Evolutionary conservation across 768 basidiomycete species (phyloP), one percentile per base, ranked within the genome.

Genomic region (Pisolithus tinctorius): DNA sequence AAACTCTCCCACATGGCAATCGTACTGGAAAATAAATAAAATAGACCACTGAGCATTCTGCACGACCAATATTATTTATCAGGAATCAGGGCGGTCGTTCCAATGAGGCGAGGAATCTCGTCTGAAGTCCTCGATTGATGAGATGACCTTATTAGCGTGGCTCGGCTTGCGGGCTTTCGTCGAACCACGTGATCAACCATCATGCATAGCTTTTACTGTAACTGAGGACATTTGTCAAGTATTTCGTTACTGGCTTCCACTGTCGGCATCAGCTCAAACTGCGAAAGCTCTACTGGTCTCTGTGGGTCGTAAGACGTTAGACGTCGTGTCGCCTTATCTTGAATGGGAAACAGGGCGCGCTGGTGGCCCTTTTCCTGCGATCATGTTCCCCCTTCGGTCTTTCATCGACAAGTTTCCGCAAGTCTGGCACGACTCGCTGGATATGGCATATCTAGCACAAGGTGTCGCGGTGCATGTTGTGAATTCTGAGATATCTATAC

Each of bases 401-500:
- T n/a, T 37, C n/a, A 31, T 37, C 16, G 34, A 31, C 39, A 52
- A 43, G 25, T 27, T 50, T 26, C 14, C 5, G 25, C 30, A 40
- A n/a, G 50, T 27, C 20, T 27, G 20, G 7, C 27, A 14, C 13
- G 25, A 23, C 17, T 39, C 45, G 41, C 11, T 14, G 13, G 29
- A n/a, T 46, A 23, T 26, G 10, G n/a, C 30, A 40, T 31, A 44
- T 34, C 27, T 42, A 29, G 25, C 36, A 13, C 20, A 20, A 6
- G 14, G 20, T 36, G 20, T 23, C 38, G 14, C 41, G 27, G 44
- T 40, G 26, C 43, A 58, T 37, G 47, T 36, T 38, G 14, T 39
- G 38, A 50, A 65, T 46, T 48, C 60, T 40, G 47, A 56, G 52
- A 71, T 74, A 55, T 71, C 72, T 46, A 71, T 75, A 47, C 69